Conservation (phyloP, 2,329 filamentous ascomycete species). For the Thelonectria discophora region DNA sequence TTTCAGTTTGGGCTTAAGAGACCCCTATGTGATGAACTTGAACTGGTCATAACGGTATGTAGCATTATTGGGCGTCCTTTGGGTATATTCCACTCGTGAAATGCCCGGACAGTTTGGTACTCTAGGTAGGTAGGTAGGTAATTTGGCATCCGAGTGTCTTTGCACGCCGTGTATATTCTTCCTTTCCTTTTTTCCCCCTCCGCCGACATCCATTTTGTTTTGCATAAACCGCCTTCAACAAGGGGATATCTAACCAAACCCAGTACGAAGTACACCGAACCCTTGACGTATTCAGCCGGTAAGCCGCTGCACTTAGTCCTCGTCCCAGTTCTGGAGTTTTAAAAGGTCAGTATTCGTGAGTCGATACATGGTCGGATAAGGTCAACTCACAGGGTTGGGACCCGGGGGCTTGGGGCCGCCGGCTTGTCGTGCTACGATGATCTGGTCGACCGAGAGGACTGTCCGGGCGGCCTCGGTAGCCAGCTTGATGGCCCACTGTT, state of each 20-base stretch:
- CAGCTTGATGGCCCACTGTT: slow-evolving; percentile 96
- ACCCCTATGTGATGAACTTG: too few species aligned
- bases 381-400: slow-evolving; percentile 76
- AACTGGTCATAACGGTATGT: slow-evolving; percentile 6
- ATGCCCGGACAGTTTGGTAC: slow-evolving; percentile 8
- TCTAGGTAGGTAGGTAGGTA: background rate
- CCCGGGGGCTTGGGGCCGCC: slow-evolving; percentile 97
- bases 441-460: slow-evolving; percentile 96
- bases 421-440: slow-evolving; percentile 97
- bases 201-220: slow-evolving; percentile 16
- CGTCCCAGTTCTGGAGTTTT: slow-evolving; percentile 70
- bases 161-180: slow-evolving; percentile 13
- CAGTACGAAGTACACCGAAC: slow-evolving; percentile 24
- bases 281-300: slow-evolving; percentile 34
- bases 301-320: slow-evolving; percentile 60
- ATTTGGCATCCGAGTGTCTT: slow-evolving; percentile 9
- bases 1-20: too few species aligned
- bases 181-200: background rate
- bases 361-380: background rate
- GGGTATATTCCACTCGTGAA: slow-evolving; percentile 11
- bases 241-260: slow-evolving; percentile 37
- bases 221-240: slow-evolving; percentile 15
- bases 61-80: slow-evolving; percentile 17
- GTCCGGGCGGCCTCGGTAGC: slow-evolving; percentile 95
- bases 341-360: slow-evolving; percentile 41